phyloP scores from a whole-genome alignment of 2,329 filamentous ascomycete species.

The Alternaria brassicae region DNA sequence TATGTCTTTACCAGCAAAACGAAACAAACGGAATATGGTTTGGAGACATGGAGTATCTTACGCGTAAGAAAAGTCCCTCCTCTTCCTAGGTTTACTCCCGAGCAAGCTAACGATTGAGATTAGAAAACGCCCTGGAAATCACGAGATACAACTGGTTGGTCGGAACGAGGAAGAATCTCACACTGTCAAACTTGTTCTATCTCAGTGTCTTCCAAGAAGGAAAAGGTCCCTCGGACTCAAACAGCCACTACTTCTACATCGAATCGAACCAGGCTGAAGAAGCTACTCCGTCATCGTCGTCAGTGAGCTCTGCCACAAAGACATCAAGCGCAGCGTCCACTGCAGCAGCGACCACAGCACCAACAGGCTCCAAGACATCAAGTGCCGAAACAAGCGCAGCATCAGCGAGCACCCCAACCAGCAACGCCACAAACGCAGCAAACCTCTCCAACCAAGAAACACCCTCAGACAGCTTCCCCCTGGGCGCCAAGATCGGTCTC shows the following conservation, averaged over 20 bases:
- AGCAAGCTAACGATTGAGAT: not conserved
- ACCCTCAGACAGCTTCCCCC: not conserved
- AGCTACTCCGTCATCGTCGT: not conserved
- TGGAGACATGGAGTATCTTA: not conserved
- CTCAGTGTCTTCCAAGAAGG: conserved; percentile 13
- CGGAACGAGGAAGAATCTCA: conserved; percentile 13
- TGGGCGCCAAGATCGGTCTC: not conserved
- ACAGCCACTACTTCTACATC: conserved; percentile 14
- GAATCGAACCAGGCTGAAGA: not conserved
- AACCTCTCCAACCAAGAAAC: not conserved
- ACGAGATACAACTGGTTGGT: conserved; percentile 12
- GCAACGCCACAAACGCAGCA: not conserved
- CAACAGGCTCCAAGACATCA: not conserved
- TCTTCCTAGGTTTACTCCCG: not conserved
- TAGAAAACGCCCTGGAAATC: conserved; percentile 2
- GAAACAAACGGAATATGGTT: too few relatives aligned
- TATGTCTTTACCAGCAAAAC: not conserved
- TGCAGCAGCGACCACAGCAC: not conserved
- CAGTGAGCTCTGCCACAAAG: not conserved
- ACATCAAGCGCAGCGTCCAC: not conserved
- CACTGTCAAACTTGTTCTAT: conserved; percentile 11
- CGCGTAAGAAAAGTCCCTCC: not conserved
- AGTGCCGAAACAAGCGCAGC: not conserved
- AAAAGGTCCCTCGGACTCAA: not conserved
- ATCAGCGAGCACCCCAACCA: not conserved